A percentile compares a stretch with the other conserved stretches of the same genome.
Conservation (phyloP, 345 rosid species). For the Eutrema heterophyllum region DNA sequence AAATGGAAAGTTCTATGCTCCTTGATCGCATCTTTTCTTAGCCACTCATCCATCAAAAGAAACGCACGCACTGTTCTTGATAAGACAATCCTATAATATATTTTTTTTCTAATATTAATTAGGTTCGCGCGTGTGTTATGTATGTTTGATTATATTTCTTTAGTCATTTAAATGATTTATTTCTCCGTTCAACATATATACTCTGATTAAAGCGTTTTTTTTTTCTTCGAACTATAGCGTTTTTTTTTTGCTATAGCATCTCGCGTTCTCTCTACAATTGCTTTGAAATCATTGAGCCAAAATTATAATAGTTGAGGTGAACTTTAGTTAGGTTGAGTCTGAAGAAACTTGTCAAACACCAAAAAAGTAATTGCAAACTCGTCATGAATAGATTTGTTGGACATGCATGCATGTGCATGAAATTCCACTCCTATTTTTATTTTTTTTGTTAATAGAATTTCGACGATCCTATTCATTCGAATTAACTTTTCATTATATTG, state of each 20-base stretch:
- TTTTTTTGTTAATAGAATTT: no score
- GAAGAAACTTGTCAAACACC: background rate
- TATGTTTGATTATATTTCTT: background rate
- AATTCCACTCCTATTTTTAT: background rate
- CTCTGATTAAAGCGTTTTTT: background rate
- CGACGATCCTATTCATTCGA: background rate
- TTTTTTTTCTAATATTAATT: background rate
- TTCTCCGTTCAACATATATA: background rate
- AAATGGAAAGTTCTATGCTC: conserved; percentile 18
- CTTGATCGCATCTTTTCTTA: conserved; percentile 17
- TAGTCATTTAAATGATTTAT: background rate
- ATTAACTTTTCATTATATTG: background rate
- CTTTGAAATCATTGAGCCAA: no score
- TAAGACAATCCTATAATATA: conserved; percentile 9
- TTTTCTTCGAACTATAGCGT: no score
- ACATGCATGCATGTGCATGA: background rate
- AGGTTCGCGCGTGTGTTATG: background rate
- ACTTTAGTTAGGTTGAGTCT: background rate
- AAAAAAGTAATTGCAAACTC: background rate
- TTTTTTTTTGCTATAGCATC: background rate
- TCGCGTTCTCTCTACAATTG: background rate
- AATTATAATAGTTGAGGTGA: no score
- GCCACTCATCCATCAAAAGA: conserved; percentile 24
- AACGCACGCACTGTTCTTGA: conserved; percentile 22
- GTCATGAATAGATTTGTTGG: background rate